phyloP scores from a whole-genome alignment of 2,329 filamentous ascomycete species.

The Trichoderma sp. region DNA sequence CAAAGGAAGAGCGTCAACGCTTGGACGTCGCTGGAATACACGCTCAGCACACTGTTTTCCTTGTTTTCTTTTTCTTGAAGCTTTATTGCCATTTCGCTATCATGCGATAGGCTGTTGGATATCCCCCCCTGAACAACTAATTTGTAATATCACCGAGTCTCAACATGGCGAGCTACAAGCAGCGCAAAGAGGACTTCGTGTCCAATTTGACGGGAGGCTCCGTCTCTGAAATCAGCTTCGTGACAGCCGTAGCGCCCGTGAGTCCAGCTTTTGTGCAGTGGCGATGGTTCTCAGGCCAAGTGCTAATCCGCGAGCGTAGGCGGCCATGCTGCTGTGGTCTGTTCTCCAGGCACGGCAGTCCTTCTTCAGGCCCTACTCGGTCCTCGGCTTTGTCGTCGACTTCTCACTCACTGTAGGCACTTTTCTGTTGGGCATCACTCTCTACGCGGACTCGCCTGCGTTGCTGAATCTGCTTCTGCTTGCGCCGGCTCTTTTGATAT shows the following conservation, averaged over 20 bases:
- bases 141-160: constrained; percentile 40
- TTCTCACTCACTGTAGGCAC: constrained; percentile 84
- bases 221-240: constrained; percentile 82
- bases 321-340: constrained; percentile 85
- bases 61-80: background rate
- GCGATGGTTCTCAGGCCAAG: background rate
- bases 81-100: constrained; percentile 1
- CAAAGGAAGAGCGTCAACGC: constrained; percentile 4
- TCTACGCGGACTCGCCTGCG: constrained; percentile 76
- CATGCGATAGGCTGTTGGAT: constrained; percentile 12
- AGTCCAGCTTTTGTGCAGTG: constrained; percentile 24
- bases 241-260: constrained; percentile 86
- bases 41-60: background rate
- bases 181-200: constrained; percentile 92
- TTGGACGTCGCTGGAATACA: background rate
- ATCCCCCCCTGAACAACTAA: background rate
- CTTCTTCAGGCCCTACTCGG: constrained; percentile 78
- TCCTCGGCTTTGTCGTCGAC: constrained; percentile 72
- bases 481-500: constrained; percentile 69
- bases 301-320: constrained; percentile 51
- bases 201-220: constrained; percentile 85
- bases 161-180: constrained; percentile 71
- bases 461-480: constrained; percentile 76
- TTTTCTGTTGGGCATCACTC: constrained; percentile 81
- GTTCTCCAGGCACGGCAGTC: constrained; percentile 80